phyloP scores from a whole-genome alignment of 257 asterid genomes.

The Marsdenia floribunda region DNA sequence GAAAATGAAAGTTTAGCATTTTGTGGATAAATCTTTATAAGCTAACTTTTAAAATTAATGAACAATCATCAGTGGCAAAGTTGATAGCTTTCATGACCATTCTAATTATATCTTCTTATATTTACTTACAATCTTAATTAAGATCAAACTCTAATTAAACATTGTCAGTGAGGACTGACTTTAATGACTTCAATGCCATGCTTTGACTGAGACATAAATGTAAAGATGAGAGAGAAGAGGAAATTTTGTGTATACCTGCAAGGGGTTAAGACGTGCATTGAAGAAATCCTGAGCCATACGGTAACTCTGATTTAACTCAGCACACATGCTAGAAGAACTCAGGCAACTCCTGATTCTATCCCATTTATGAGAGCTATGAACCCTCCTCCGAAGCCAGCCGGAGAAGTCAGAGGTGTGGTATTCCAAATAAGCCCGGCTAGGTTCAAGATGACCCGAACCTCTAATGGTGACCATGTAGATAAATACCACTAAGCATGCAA shows the following conservation, averaged over 20 bases:
- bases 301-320: slow-evolving; percentile 70
- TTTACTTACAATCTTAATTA: too few relatives aligned
- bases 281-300: slow-evolving; percentile 90
- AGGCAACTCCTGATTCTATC: slow-evolving; percentile 71
- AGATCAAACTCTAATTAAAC: background rate
- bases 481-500: slow-evolving; percentile 61
- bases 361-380: slow-evolving; percentile 66
- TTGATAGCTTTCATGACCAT: too few relatives aligned
- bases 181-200: too few relatives aligned
- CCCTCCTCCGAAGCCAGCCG: slow-evolving; percentile 65
- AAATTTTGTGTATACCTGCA: slow-evolving; percentile 47
- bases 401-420: slow-evolving; percentile 60
- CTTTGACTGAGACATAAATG: background rate
- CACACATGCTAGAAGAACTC: slow-evolving; percentile 61
- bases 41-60: too few relatives aligned
- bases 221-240: background rate
- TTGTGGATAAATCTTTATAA: too few relatives aligned
- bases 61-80: too few relatives aligned
- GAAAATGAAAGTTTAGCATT: slow-evolving; percentile 2
- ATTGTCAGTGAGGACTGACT: too few relatives aligned
- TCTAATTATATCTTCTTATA: too few relatives aligned
- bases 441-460: slow-evolving; percentile 69
- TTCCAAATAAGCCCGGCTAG: slow-evolving; percentile 74
- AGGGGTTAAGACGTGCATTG: slow-evolving; percentile 64
- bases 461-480: slow-evolving; percentile 60